Evolutionary conservation across 495 filamentous ascomycete genomes (phyloP).

Genomic region (Geopyxis carbonaria): DNA sequence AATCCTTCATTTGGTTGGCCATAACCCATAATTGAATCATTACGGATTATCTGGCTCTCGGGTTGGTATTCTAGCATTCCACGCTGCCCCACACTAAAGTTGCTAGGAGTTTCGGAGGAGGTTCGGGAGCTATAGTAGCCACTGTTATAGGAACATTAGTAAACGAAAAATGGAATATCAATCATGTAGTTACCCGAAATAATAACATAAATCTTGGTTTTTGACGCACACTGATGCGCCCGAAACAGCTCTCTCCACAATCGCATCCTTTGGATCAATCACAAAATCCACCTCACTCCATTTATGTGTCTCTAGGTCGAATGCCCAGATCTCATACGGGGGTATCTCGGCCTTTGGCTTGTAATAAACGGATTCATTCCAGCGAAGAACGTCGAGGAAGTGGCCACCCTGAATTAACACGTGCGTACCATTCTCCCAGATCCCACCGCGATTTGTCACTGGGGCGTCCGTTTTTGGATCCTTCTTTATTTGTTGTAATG

Average conservation of each 20-base stretch:
- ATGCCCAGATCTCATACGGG: not conserved
- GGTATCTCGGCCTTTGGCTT: not conserved
- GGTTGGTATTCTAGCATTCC: not conserved
- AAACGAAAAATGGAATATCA: not conserved
- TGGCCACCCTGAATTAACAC: not conserved
- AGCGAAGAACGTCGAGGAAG: no score
- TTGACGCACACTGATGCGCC: not conserved
- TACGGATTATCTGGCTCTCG: not conserved
- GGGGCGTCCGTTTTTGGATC: no score
- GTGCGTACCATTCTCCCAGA: not conserved
- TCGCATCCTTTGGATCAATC: no score
- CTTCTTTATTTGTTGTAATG: no score
- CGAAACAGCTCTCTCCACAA: not conserved
- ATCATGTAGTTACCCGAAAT: not conserved
- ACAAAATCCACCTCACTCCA: not conserved
- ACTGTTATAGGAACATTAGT: not conserved
- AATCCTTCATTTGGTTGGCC: not conserved
- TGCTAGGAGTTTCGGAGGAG: not conserved
- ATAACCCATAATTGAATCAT: not conserved
- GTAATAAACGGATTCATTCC: no score
- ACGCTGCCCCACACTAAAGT: not conserved
- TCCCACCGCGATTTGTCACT: not conserved
- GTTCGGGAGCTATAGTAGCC: constrained; percentile 1
- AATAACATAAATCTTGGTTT: not conserved
- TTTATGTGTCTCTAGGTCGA: not conserved